These are phyloP conservation scores for Areca catechu DNA, from an alignment of 176 grass and related monocot genomes.

Conservation along the genomic window DNA sequence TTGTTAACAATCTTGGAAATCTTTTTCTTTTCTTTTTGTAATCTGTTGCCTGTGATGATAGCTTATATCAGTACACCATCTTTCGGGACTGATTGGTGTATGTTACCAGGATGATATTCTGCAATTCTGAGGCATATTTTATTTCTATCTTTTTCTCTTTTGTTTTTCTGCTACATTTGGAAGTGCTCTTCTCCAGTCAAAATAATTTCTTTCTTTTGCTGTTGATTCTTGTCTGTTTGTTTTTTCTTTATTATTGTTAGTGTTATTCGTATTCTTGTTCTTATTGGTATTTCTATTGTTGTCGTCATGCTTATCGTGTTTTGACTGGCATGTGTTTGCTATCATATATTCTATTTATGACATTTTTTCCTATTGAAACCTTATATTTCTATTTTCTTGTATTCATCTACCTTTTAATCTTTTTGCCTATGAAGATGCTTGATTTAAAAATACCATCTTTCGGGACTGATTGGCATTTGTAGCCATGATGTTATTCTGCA, in stretches of 20 bases:
- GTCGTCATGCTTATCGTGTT: background rate
- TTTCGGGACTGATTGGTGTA: slow-evolving; percentile 17
- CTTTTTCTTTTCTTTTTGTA: no score
- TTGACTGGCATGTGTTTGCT: background rate
- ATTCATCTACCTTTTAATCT: slow-evolving; percentile 8
- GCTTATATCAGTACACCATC: slow-evolving; percentile 17
- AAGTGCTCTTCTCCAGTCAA: background rate
- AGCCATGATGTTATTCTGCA: slow-evolving; percentile 18
- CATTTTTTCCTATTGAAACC: background rate
- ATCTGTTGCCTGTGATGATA: slow-evolving; percentile 9
- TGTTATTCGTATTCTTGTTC: background rate
- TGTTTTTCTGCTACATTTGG: background rate
- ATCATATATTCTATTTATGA: no score
- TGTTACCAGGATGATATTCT: slow-evolving; percentile 14
- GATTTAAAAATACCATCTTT: slow-evolving; percentile 11
- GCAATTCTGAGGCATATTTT: slow-evolving; percentile 11
- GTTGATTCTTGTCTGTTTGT: background rate
- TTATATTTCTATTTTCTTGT: slow-evolving; percentile 9
- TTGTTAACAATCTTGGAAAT: no score
- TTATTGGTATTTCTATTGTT: background rate
- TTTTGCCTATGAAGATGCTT: background rate
- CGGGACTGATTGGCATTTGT: slow-evolving; percentile 10
- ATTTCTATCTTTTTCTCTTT: background rate
- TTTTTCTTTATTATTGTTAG: background rate
- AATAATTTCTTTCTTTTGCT: background rate